Evolutionary conservation across 495 filamentous ascomycete genomes (phyloP).

Genomic region (Aeminium ludgeri): DNA sequence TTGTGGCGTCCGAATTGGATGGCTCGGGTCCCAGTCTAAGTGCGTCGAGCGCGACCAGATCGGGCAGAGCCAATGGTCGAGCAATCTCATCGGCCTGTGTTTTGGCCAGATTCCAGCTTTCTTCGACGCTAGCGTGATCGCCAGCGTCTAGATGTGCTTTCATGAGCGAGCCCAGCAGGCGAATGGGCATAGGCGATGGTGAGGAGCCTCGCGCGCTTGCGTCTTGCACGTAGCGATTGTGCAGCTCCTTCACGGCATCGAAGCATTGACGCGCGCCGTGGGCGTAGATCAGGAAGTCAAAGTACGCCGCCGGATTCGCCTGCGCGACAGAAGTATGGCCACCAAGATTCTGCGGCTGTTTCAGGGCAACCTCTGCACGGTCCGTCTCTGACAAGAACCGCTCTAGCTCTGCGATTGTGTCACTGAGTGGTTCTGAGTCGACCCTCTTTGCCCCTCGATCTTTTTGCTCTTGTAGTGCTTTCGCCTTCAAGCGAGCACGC

Average conservation of each 20-base stretch:
- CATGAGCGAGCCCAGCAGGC: conserved; percentile 51
- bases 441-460: not conserved
- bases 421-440: conserved; percentile 1
- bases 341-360: conserved; percentile 14
- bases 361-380: conserved; percentile 19
- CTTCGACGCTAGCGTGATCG: conserved; percentile 40
- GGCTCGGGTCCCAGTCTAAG: too few species aligned
- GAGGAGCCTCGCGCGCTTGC: conserved; percentile 14
- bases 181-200: conserved; percentile 29
- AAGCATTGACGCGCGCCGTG: conserved; percentile 41
- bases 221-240: conserved; percentile 34
- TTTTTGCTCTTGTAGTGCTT: conserved; percentile 21
- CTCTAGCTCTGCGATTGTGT: conserved; percentile 5
- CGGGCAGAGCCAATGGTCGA: conserved; percentile 7
- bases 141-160: conserved; percentile 35
- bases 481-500: conserved; percentile 30
- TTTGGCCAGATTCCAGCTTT: conserved; percentile 48
- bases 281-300: conserved; percentile 44
- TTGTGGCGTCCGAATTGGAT: too few species aligned
- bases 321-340: not conserved
- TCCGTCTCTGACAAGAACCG: conserved; percentile 13
- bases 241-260: conserved; percentile 36
- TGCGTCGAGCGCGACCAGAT: too few species aligned
- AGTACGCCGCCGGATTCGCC: conserved; percentile 28
- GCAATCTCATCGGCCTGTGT: conserved; percentile 33